Evolutionary conservation across 352 stramenopile species (phyloP), one percentile per base, ranked within the genome.

Genomic region (Pythium vanterpoolii): DNA sequence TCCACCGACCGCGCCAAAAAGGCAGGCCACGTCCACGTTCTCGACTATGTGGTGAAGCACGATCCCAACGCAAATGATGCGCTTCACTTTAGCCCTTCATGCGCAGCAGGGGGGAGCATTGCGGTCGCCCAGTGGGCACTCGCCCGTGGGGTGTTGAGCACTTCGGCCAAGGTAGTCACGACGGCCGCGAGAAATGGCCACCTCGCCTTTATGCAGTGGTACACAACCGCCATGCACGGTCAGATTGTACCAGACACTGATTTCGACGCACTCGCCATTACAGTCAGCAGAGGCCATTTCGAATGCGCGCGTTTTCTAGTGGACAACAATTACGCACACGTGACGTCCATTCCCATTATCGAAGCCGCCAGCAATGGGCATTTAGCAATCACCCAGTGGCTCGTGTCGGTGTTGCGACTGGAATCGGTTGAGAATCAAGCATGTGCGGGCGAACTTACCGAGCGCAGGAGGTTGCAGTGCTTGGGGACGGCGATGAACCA

Each of bases 151-250:
- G 4, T 6, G 5, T 19, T 61, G 1, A 5, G 14, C 7, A 28
- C 10, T 8, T 54, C 43, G 16, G 0, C 18, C 13, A 16, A 1
- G 3, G 5, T n/a, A 21, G 24, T 61, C 30, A 26, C 40, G 26
- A 18, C 5, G 1, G 54, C 54, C 13, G 54, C 54, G 5, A 21
- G 5, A 10, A 6, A 38, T 33, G 43, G 54, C 19, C 54, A 61
- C 24, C 19, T 54, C 16, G 54, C 45, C 14, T 61, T 61, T 52
- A 31, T 61, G 19, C 42, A 18, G 11, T 61, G 31, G 54, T 61
- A 47, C 54, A 18, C 19, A 8, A 21, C n/a, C 16, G 14, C 43
- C 2, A 31, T 47, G 16, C 18, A 46, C 2, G 19, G 3, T 2
- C 27, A 31, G 3, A 21, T 42, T 1, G 13, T 19, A 14, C 16